phyloP scores from a whole-genome alignment of 495 filamentous ascomycete species.

The Aspergillus indologenus region DNA sequence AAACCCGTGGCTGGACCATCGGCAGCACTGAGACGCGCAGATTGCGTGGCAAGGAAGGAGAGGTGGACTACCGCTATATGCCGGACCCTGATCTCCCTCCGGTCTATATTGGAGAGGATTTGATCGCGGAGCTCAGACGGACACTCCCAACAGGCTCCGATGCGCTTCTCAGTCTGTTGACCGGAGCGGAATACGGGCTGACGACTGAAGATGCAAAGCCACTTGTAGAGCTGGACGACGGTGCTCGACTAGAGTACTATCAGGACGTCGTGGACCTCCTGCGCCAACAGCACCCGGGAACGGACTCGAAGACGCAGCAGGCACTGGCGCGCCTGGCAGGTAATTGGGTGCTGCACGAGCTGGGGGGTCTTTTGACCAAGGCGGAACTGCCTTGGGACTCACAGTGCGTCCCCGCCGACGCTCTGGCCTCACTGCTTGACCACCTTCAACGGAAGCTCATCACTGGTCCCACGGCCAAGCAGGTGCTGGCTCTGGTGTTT shows the following conservation, averaged over 20 bases:
- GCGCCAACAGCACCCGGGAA: slow-evolving; percentile 33
- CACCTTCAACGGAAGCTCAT: slow-evolving; percentile 64
- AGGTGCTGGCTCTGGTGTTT: slow-evolving; percentile 63
- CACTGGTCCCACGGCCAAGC: slow-evolving; percentile 73
- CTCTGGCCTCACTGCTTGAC: slow-evolving; percentile 65
- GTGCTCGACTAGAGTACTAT: slow-evolving; percentile 78
- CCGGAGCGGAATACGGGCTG: slow-evolving; percentile 54
- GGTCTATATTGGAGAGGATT: slow-evolving; percentile 66
- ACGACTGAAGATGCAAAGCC: slow-evolving; percentile 85
- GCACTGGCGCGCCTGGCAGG: slow-evolving; percentile 45
- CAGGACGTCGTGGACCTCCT: slow-evolving; percentile 65
- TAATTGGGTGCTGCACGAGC: slow-evolving; percentile 81
- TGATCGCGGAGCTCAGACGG: slow-evolving; percentile 58
- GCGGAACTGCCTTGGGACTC: slow-evolving; percentile 50
- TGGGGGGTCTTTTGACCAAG: slow-evolving; percentile 70
- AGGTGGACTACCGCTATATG: slow-evolving; percentile 98
- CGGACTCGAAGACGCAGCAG: slow-evolving; percentile 25
- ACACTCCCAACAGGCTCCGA: slow-evolving; percentile 70
- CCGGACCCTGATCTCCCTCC: slow-evolving; percentile 90
- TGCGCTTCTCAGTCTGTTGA: slow-evolving; percentile 57
- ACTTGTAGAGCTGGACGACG: slow-evolving; percentile 72
- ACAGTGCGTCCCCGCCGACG: slow-evolving; percentile 52
- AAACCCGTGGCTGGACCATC: slow-evolving; percentile 91
- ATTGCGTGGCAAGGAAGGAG: slow-evolving; percentile 89
- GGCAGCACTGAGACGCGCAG: slow-evolving; percentile 70